A percentile compares a stretch with the other conserved stretches of the same genome.
phyloP scores from a whole-genome alignment of 2,329 filamentous ascomycete genomes.

The Zymoseptoria ardabiliae region DNA sequence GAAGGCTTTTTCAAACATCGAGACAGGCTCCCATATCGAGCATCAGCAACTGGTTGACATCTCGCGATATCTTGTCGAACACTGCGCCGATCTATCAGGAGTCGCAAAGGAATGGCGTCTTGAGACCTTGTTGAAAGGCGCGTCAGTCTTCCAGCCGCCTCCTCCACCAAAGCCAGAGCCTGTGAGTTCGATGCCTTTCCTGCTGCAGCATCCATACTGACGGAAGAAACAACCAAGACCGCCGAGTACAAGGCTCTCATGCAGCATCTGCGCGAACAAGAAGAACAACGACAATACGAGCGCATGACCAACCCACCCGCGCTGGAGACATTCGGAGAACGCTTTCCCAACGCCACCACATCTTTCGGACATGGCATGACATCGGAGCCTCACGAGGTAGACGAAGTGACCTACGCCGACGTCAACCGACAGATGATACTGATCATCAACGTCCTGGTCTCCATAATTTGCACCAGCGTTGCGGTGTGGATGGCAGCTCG shows the following conservation, averaged over 20 bases:
- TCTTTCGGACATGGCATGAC: constrained; percentile 31
- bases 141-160: constrained; percentile 69
- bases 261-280: constrained; percentile 71
- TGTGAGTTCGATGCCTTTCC: constrained; percentile 42
- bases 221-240: constrained; percentile 44
- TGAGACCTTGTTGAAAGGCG: constrained; percentile 63
- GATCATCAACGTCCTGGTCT: constrained; percentile 84
- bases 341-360: constrained; percentile 50
- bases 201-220: constrained; percentile 4
- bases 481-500: constrained; percentile 72
- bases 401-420: constrained; percentile 63
- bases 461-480: constrained; percentile 69
- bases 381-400: constrained; percentile 43
- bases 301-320: constrained; percentile 63
- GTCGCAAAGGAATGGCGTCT: constrained; percentile 43
- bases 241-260: constrained; percentile 82
- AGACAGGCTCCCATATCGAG: constrained; percentile 60
- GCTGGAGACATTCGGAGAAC: constrained; percentile 53
- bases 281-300: constrained; percentile 75
- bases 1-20: constrained; percentile 14
- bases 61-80: constrained; percentile 46
- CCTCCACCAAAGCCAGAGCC: constrained; percentile 70
- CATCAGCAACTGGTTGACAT: constrained; percentile 62
- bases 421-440: constrained; percentile 75
- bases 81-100: constrained; percentile 7